A percentile compares a stretch with the other conserved stretches of the same genome.
Evolutionary conservation across 2,329 filamentous ascomycete species (phyloP).

Genomic region (Purpureocillium takamizusanense): DNA sequence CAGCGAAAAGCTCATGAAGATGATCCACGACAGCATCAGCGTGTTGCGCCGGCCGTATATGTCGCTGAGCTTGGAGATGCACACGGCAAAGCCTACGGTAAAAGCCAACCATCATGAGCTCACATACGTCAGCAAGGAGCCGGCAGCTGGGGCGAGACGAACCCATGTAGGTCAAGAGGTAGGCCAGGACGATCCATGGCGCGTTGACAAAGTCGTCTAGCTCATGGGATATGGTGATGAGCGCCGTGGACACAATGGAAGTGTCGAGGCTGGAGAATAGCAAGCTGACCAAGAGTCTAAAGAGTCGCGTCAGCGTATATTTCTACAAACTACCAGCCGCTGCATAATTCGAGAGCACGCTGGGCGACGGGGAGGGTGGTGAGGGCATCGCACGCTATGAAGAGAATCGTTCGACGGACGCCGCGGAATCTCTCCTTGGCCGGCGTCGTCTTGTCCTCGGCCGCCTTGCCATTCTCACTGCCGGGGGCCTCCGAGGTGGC

Average conservation of each 20-base stretch:
- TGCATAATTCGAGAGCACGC: too few species aligned
- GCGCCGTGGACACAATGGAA: constrained; percentile 48
- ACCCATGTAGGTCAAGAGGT: constrained; percentile 49
- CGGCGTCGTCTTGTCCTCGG: neutral
- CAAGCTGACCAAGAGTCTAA: constrained; percentile 40
- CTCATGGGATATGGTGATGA: constrained; percentile 46
- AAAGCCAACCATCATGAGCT: too few species aligned
- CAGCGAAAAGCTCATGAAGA: constrained; percentile 47
- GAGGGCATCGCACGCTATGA: too few species aligned
- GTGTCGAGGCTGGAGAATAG: constrained; percentile 49
- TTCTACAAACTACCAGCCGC: too few species aligned
- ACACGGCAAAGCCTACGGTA: constrained; percentile 42
- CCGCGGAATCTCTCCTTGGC: neutral
- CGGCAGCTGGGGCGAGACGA: constrained; percentile 5
- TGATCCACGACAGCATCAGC: constrained; percentile 39
- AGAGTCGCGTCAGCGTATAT: too few species aligned
- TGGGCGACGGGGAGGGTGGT: too few species aligned
- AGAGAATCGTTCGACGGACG: too few species aligned
- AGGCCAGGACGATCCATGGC: constrained; percentile 47
- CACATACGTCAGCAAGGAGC: neutral
- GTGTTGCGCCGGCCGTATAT: constrained; percentile 47
- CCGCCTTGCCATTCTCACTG: constrained; percentile 1
- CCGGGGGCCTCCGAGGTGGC: too few species aligned
- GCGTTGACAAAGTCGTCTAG: constrained; percentile 40
- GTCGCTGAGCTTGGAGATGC: constrained; percentile 50